These are phyloP conservation scores for Elaeis guineensis DNA, from an alignment of 176 grass and related monocot genomes.

Conservation along the genomic window DNA sequence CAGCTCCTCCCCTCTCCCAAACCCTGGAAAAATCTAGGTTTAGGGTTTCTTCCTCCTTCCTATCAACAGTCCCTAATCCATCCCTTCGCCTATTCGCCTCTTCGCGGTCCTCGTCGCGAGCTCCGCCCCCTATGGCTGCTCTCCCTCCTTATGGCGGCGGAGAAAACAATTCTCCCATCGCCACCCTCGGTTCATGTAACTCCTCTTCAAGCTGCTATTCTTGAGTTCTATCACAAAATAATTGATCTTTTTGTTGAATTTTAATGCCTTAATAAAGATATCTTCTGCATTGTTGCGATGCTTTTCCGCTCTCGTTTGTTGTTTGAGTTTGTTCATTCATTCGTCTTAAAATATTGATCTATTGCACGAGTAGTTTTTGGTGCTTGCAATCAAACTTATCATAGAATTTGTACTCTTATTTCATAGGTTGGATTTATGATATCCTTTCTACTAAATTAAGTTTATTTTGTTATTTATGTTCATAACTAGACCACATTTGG, in stretches of 20 bases:
- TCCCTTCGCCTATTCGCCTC: not conserved
- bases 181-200: slow-evolving; percentile 10
- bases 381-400: too few species aligned
- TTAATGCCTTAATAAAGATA: not conserved
- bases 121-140: slow-evolving; percentile 12
- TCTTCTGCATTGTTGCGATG: not conserved
- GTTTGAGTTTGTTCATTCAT: not conserved
- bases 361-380: not conserved
- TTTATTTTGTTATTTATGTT: too few species aligned
- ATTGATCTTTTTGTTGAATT: not conserved
- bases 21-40: not conserved
- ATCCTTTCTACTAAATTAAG: too few species aligned
- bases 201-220: not conserved
- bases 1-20: not conserved
- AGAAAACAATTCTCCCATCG: slow-evolving; percentile 20
- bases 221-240: not conserved
- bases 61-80: not conserved
- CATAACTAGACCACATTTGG: too few species aligned
- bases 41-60: not conserved
- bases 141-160: slow-evolving; percentile 1
- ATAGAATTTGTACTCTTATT: too few species aligned
- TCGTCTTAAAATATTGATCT: not conserved
- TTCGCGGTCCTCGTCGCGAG: slow-evolving; percentile 5
- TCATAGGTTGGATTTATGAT: too few species aligned
- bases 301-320: not conserved